Evolutionary conservation across 805 yeast genomes (phyloP).

Genomic region (Kockiozyma suomiensis): DNA sequence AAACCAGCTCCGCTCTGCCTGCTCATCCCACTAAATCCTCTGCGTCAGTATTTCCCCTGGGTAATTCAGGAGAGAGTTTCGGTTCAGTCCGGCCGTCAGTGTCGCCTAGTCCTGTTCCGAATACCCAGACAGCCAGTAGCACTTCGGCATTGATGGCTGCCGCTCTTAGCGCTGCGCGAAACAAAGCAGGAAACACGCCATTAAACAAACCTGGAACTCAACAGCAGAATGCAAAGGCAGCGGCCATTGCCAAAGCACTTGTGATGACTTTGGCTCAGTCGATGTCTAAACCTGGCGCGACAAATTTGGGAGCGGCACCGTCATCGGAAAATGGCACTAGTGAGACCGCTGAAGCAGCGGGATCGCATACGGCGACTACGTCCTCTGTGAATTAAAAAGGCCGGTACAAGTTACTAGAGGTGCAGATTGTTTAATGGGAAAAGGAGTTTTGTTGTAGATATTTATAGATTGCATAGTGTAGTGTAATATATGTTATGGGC

Average conservation of each 20-base stretch:
- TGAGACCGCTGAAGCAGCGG: neutral
- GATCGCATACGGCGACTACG: neutral
- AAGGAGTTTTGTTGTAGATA: too few species aligned
- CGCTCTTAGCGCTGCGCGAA: slow-evolving; percentile 1
- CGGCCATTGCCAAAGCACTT: slow-evolving; percentile 33
- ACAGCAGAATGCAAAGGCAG: slow-evolving; percentile 29
- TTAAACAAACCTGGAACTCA: neutral
- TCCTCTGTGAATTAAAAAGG: neutral
- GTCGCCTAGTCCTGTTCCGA: slow-evolving; percentile 3
- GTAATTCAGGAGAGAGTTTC: too few species aligned
- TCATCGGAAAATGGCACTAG: neutral
- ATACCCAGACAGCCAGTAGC: neutral
- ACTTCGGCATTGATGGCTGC: slow-evolving; percentile 8
- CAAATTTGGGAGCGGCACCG: neutral
- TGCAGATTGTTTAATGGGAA: too few species aligned
- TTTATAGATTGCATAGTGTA: too few species aligned
- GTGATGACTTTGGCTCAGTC: slow-evolving; percentile 33
- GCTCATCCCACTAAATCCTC: neutral
- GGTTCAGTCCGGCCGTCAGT: neutral
- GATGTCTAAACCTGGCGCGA: slow-evolving; percentile 8
- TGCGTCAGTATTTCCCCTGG: neutral
- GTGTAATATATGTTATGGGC: too few species aligned
- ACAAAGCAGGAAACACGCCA: neutral
- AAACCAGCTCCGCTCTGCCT: too few species aligned
- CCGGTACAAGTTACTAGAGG: too few species aligned